Conservation (phyloP, 2,329 filamentous ascomycete genomes). For the Coniochaeta prunicola region DNA sequence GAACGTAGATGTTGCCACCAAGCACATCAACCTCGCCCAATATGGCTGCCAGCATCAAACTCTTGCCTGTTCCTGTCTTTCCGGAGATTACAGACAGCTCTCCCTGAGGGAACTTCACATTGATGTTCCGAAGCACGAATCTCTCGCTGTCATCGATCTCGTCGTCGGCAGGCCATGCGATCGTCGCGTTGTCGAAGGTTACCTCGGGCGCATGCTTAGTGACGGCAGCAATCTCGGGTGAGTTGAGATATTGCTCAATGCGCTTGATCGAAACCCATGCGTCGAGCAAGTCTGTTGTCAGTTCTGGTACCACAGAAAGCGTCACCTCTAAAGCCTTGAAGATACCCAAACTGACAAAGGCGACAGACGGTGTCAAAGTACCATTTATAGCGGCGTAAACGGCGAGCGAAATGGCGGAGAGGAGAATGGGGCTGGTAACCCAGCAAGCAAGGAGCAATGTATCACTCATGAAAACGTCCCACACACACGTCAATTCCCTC, state of each 20-base stretch:
- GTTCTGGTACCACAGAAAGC: conserved; percentile 63
- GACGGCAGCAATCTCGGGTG: conserved; percentile 54
- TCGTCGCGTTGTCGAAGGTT: conserved; percentile 57
- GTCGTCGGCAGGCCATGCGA: conserved; percentile 68
- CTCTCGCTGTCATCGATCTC: conserved; percentile 47
- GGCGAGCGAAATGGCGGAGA: conserved; percentile 64
- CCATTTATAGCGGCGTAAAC: conserved; percentile 60
- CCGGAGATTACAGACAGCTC: conserved; percentile 70
- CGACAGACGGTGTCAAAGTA: conserved; percentile 60
- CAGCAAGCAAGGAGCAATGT: conserved; percentile 58
- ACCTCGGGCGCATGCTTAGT: conserved; percentile 51
- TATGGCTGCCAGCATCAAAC: conserved; percentile 63
- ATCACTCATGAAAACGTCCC: conserved; percentile 59
- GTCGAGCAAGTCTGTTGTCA: conserved; percentile 64
- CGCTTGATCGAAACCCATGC: conserved; percentile 65
- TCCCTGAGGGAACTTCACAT: conserved; percentile 57
- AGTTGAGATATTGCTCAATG: conserved; percentile 63
- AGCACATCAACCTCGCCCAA: conserved; percentile 70
- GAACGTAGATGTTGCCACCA: conserved; percentile 51
- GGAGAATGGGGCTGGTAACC: conserved; percentile 65
- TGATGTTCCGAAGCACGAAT: conserved; percentile 59
- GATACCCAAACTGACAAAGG: conserved; percentile 70
- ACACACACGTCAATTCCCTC: conserved; percentile 59
- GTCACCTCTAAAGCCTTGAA: conserved; percentile 69
- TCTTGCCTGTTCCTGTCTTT: conserved; percentile 73